A percentile compares a stretch with the other conserved stretches of the same genome.
These are phyloP conservation scores for Xylaria sp. DNA, from an alignment of 2,329 filamentous ascomycete species.

Conservation along the genomic window DNA sequence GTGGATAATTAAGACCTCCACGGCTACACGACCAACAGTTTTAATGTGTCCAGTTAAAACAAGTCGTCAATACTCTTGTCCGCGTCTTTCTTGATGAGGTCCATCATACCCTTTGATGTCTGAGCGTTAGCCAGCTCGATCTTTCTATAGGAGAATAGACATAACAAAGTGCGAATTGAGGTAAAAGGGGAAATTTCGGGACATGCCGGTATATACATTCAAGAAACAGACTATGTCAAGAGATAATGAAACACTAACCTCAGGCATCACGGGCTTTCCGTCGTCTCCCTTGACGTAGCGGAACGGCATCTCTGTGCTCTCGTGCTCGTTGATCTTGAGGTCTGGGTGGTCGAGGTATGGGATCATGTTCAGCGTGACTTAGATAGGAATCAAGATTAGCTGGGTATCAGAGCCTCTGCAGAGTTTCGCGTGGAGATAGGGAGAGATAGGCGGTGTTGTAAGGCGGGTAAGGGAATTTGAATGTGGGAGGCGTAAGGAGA, in stretches of 20 bases:
- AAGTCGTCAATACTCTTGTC: conserved; percentile 91
- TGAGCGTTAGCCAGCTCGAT: background rate
- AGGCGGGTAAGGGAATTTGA: too few species aligned
- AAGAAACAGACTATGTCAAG: background rate
- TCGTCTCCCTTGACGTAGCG: conserved; percentile 82
- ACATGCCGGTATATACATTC: background rate
- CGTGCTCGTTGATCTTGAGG: conserved; percentile 85
- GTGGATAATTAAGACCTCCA: background rate
- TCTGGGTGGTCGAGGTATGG: conserved; percentile 88
- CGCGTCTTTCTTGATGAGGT: conserved; percentile 89
- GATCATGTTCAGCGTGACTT: conserved; percentile 71
- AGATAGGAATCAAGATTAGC: background rate
- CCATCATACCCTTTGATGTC: conserved; percentile 80
- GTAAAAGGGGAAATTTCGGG: background rate
- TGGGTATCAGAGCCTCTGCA: too few species aligned
- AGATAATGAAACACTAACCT: conserved; percentile 59
- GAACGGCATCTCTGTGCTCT: conserved; percentile 97
- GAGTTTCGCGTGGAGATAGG: too few species aligned
- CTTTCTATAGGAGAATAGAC: too few species aligned
- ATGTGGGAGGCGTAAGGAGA: background rate
- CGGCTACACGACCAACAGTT: background rate
- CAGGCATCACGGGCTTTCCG: conserved; percentile 87
- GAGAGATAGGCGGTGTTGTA: too few species aligned
- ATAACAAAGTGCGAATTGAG: background rate
- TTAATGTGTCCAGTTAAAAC: conserved; percentile 54